phyloP scores from a whole-genome alignment of 2,329 filamentous ascomycete genomes.

The Alternaria conjuncta region DNA sequence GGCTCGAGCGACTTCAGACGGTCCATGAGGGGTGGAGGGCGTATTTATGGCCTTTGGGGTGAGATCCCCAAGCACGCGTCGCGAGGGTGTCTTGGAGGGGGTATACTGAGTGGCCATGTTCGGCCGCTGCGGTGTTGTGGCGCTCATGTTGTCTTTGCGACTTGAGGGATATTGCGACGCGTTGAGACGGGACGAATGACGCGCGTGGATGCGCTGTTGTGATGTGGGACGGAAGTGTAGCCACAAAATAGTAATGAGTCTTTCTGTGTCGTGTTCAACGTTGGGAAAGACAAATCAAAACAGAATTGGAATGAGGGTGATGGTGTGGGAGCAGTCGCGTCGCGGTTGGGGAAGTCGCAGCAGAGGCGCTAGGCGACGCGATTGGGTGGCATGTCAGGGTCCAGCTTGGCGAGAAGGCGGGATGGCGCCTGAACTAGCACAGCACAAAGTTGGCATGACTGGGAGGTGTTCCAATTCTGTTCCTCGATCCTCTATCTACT shows the following conservation, averaged over 20 bases:
- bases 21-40: slow-evolving; percentile 34
- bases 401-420: slow-evolving; percentile 15
- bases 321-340: slow-evolving; percentile 31
- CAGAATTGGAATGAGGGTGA: slow-evolving; percentile 1
- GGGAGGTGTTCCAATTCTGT: not conserved
- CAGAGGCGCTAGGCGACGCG: slow-evolving; percentile 19
- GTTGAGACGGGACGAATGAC: slow-evolving; percentile 22
- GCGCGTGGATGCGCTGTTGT: slow-evolving; percentile 7
- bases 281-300: not conserved
- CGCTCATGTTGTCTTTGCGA: slow-evolving; percentile 25
- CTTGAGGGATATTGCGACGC: slow-evolving; percentile 23
- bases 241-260: slow-evolving; percentile 8
- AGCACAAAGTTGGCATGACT: not conserved
- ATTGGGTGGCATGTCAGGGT: slow-evolving; percentile 24
- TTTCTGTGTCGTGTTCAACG: not conserved
- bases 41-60: slow-evolving; percentile 44
- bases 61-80: slow-evolving; percentile 46
- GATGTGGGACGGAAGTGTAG: not conserved
- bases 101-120: slow-evolving; percentile 35
- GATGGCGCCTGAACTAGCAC: slow-evolving; percentile 3
- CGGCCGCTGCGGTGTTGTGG: slow-evolving; percentile 29
- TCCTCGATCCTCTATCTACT: not conserved
- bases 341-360: slow-evolving; percentile 26
- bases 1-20: slow-evolving; percentile 30
- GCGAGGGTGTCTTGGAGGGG: slow-evolving; percentile 36